Evolutionary conservation across 768 basidiomycete species (phyloP).

Genomic region (Lepiota brunneoincarnata): DNA sequence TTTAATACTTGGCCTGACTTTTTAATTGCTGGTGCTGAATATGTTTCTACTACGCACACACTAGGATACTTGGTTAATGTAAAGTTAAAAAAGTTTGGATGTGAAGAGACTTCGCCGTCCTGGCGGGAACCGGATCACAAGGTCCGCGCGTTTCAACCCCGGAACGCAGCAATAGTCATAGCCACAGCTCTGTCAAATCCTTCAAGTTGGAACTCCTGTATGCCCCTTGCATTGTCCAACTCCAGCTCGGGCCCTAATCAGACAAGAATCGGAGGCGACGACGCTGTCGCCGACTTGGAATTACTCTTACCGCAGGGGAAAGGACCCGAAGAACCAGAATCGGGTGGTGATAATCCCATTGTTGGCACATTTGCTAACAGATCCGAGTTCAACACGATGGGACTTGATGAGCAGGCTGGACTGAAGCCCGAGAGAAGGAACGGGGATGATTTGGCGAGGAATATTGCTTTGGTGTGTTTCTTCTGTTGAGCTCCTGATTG

Average conservation of each 20-base stretch:
- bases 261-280: not conserved
- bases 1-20: not conserved
- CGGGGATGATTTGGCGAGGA: constrained; percentile 33
- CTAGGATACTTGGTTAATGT: no score
- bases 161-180: no score
- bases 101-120: no score
- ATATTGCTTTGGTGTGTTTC: constrained; percentile 35
- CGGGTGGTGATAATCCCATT: not conserved
- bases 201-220: not conserved
- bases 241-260: not conserved
- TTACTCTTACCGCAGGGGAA: not conserved
- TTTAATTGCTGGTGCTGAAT: no score
- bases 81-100: no score
- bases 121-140: no score
- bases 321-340: not conserved
- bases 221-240: not conserved
- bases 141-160: no score
- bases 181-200: not conserved
- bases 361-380: not conserved
- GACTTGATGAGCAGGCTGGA: not conserved
- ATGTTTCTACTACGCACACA: no score
- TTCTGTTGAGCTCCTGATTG: not conserved
- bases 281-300: not conserved
- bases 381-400: not conserved
- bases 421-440: constrained; percentile 32